Evolutionary conservation across 2,329 filamentous ascomycete species (phyloP), one percentile per base, ranked within the genome.

Genomic region (Nemania bipapillata): DNA sequence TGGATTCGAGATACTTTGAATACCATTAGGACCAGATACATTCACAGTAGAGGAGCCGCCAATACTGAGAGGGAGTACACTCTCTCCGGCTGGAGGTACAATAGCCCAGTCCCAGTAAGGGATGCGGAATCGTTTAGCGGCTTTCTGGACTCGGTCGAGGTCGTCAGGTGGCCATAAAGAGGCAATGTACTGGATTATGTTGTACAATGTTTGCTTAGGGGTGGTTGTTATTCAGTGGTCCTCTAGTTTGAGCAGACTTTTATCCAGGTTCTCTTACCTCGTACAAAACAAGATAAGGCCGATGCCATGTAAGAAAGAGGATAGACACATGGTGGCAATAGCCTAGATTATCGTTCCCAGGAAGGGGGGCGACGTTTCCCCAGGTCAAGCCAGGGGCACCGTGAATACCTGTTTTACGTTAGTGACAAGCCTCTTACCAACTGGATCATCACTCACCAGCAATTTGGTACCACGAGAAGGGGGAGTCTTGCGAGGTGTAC

Each of bases 231-330:
- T 58, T 63, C 32, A 67, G 63, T 35, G 22, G 20, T 3, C 17
- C 24, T 45, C 45, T 52, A 4, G 32, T 52, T n/a, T n/a, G 12
- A 26, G 28, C 42, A 17, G n/a, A 3, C 9, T 15, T 17, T 9
- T 24, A 32, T 35, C 35, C 35, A 9, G 52, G 40, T 49, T 15
- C 62, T 66, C 76, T 61, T 76, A 86, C 87, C 82, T 89, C 87
- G 65, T 87, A 87, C 58, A 89, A 78, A 32, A 84, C 86, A 66
- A 96, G 83, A 79, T 95, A 96, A 0, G 92, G 91, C 57, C 93
- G 87, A 83, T 97, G 93, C 93, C 93, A 96, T 45, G 90, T 86
- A 45, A 91, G 88, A 77, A 97, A 96, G 17, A 96, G 82, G 47
- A 90, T 88, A 1, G 91, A 92, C 26, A 85, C 87, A 79, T 97